Evolutionary conservation across 2,329 filamentous ascomycete species (phyloP).

Genomic region (Aspergillus neotritici): DNA sequence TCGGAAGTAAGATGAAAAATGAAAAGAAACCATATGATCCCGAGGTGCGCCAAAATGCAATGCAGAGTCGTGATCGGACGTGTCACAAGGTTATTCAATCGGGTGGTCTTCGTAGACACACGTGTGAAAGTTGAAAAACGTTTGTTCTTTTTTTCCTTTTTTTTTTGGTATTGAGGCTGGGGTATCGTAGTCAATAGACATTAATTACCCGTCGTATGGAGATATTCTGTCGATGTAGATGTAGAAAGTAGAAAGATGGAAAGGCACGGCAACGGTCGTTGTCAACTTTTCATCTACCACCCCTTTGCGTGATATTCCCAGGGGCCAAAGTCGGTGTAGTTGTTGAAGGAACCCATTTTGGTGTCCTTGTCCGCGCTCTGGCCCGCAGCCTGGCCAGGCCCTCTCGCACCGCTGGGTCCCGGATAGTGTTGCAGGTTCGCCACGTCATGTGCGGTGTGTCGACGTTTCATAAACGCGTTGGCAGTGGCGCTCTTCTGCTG

Average conservation of each 20-base stretch:
- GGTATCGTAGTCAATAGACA: constrained; percentile 21
- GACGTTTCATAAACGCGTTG: constrained; percentile 80
- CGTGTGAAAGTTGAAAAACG: constrained; percentile 1
- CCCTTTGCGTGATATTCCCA: constrained; percentile 79
- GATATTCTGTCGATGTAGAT: constrained; percentile 2
- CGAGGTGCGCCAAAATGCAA: constrained; percentile 36
- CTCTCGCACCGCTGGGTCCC: constrained; percentile 54
- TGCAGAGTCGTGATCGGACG: constrained; percentile 35
- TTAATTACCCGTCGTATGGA: constrained; percentile 8
- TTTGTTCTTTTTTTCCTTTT: no score
- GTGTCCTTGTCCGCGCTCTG: constrained; percentile 53
- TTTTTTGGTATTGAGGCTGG: not conserved
- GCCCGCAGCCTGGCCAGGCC: constrained; percentile 3
- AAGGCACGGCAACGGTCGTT: not conserved
- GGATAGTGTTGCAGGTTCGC: constrained; percentile 81
- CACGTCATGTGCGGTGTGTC: constrained; percentile 86
- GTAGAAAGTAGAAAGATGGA: not conserved
- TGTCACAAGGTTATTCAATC: constrained; percentile 25
- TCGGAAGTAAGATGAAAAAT: constrained; percentile 12
- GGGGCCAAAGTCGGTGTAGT: constrained; percentile 79
- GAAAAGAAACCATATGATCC: constrained; percentile 17
- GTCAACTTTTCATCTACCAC: constrained; percentile 56
- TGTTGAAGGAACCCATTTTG: constrained; percentile 72
- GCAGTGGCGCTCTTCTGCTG: constrained; percentile 88
- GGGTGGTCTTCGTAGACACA: constrained; percentile 15